Evolutionary conservation across 495 filamentous ascomycete species (phyloP), one percentile per base, ranked within the genome.

Genomic region (Delitschia confertaspora): DNA sequence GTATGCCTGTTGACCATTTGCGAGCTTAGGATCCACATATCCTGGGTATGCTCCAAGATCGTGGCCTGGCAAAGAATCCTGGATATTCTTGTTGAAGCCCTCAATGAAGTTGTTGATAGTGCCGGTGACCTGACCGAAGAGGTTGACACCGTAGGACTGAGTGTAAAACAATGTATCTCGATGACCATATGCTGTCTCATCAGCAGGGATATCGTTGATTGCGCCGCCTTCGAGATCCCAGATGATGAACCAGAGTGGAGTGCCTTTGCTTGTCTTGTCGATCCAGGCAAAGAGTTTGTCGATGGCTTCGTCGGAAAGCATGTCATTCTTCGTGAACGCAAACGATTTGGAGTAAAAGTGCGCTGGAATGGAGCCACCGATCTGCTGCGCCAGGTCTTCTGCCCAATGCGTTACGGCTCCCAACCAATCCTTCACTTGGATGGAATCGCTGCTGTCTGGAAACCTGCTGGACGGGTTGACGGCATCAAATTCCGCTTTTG

Each of bases 381-480:
- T 27, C 4, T 52, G 23, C 2, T 49, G 37, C 1, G 58, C 56
- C n/a, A 60, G 20, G 23, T 73, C 65, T 46, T 79, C 68, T 10
- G 67, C 72, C 42, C 68, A 61, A 35, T 73, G 64, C 0, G 60
- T 57, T 0, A 77, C 45, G 42, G 73, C 60, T 0, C 64, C 71
- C 4, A 79, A 57, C 74, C 74, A 83, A 57, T 77, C 69, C 16
- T 69, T 68, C n/a, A 69, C 57, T 8, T 63, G 17, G 6, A 72
- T 45, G 25, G 50, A 65, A 2, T 52, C 52, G 1, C 57, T 52
- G 19, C 57, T 57, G 10, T 50, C 39, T 3, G 63, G 74, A 14
- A 71, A 66, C 0, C 38, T 30, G 35, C 53, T 39, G 11, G 53
- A 51, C 0, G 65, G 35, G 13, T 60, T 53, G 13, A 71, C 55